Conservation (phyloP, 1,139 yeast species). For the Arxiozyma slooffiae region DNA sequence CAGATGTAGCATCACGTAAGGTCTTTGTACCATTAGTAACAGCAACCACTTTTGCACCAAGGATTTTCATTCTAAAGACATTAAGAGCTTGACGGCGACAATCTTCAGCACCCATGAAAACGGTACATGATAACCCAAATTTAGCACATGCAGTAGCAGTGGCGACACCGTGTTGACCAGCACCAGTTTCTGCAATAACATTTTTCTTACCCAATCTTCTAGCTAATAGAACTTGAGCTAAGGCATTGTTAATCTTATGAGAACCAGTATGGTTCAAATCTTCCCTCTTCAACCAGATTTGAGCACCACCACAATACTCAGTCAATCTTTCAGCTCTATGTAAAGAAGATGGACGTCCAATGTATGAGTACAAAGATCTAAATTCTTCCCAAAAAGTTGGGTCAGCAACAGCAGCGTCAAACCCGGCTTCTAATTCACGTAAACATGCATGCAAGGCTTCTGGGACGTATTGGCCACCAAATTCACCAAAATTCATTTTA, state of each 20-base stretch:
- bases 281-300: conserved; percentile 96
- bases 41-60: conserved; percentile 91
- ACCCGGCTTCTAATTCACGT: conserved; percentile 77
- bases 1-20: conserved; percentile 93
- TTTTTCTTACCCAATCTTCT: conserved; percentile 82
- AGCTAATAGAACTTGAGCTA: conserved; percentile 89
- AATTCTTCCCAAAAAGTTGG: conserved; percentile 91
- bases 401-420: conserved; percentile 79
- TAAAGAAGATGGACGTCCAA: conserved; percentile 91
- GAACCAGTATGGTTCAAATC: conserved; percentile 97
- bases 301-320: conserved; percentile 90
- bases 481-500: conserved; percentile 78
- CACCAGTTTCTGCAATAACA: conserved; percentile 97
- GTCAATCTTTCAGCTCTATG: conserved; percentile 86
- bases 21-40: conserved; percentile 94
- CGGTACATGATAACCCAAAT: conserved; percentile 91
- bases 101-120: conserved; percentile 98
- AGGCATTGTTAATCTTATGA: conserved; percentile 92
- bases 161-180: conserved; percentile 99
- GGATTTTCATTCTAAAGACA: conserved; percentile 91
- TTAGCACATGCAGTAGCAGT: conserved; percentile 99
- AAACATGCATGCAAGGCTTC: conserved; percentile 90
- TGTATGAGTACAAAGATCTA: conserved; percentile 69
- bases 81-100: conserved; percentile 96
- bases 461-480: conserved; percentile 98